These are phyloP conservation scores for Mortierella sp. DNA, from an alignment of 371 early-diverging fungal species.

Conservation along the genomic window DNA sequence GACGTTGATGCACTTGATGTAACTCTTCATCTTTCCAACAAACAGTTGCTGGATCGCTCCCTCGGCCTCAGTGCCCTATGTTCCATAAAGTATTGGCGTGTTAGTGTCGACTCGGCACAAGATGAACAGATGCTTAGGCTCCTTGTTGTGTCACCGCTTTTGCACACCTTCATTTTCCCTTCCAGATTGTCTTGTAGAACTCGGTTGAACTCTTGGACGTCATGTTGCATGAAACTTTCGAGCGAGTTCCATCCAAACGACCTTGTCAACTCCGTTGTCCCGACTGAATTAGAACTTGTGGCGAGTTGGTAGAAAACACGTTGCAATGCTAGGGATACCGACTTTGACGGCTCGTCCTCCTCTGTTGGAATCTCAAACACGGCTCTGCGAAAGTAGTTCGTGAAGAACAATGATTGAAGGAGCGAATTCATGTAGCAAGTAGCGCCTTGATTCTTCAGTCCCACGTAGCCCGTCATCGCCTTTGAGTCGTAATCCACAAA, in stretches of 20 bases:
- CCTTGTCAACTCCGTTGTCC: conserved; percentile 93
- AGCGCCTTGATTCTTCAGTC: conserved; percentile 98
- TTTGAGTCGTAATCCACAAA: conserved; percentile 90
- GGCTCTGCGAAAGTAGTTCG: conserved; percentile 95
- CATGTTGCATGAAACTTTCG: conserved; percentile 97
- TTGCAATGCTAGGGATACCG: conserved; percentile 92
- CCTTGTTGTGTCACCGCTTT: no score
- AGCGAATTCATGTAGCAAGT: conserved; percentile 99
- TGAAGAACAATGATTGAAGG: conserved; percentile 97
- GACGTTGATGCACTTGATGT: conserved; percentile 93
- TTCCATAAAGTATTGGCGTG: background rate
- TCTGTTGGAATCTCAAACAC: conserved; percentile 93
- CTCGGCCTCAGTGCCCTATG: conserved; percentile 87
- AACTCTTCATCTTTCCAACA: conserved; percentile 96
- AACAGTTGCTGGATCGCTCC: conserved; percentile 92
- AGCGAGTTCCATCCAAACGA: conserved; percentile 98
- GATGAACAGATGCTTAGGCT: background rate
- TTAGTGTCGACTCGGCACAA: background rate
- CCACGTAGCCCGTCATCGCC: conserved; percentile 93
- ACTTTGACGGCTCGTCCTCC: conserved; percentile 85
- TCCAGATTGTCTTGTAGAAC: conserved; percentile 97
- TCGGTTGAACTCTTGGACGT: conserved; percentile 97
- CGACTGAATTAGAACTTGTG: conserved; percentile 73
- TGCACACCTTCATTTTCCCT: conserved; percentile 87
- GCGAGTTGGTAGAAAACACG: conserved; percentile 95